Conservation (phyloP, 23 red algal species). For the Gracilaria vermiculophylla region DNA sequence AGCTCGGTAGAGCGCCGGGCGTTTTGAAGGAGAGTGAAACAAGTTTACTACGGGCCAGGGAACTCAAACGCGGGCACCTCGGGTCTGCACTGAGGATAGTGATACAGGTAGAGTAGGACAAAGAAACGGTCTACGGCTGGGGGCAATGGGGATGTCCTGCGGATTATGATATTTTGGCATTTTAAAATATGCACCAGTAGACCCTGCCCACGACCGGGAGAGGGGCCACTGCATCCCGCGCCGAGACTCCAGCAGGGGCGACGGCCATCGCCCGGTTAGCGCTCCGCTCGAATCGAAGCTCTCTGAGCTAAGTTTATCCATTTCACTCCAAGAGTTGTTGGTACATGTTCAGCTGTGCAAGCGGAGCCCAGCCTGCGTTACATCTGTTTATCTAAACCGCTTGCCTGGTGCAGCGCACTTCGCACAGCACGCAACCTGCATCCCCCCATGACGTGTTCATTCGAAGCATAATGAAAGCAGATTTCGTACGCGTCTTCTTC, state of each 20-base stretch:
- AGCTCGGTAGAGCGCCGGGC: too few relatives aligned
- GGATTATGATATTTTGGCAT: too few relatives aligned
- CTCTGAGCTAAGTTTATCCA: neutral
- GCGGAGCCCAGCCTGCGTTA: neutral
- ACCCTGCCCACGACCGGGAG: too few relatives aligned
- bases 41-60: too few relatives aligned
- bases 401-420: neutral
- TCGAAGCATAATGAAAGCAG: neutral
- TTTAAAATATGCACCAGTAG: too few relatives aligned
- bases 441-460: neutral
- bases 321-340: neutral
- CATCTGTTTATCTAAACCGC: neutral
- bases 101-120: too few relatives aligned
- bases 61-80: too few relatives aligned
- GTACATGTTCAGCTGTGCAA: neutral
- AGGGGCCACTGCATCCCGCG: neutral
- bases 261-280: neutral
- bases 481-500: neutral
- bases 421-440: neutral
- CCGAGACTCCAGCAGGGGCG: neutral
- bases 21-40: too few relatives aligned
- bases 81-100: too few relatives aligned
- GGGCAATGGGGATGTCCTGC: too few relatives aligned
- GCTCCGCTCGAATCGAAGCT: neutral
- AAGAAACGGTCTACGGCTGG: too few relatives aligned